Conservation (phyloP, 2,329 filamentous ascomycete species). For the Hortaea werneckii region DNA sequence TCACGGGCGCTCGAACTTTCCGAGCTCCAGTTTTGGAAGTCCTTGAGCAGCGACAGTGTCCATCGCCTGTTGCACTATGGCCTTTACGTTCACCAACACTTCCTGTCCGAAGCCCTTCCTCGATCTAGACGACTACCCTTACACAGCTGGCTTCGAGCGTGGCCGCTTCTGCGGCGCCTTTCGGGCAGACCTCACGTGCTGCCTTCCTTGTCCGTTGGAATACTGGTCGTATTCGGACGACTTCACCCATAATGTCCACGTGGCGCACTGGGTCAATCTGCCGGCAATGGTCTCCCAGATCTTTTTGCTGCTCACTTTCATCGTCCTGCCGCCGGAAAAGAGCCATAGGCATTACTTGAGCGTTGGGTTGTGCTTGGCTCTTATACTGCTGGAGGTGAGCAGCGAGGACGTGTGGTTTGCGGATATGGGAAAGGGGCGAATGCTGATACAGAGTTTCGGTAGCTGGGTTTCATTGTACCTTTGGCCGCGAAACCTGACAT, state of each 20-base stretch:
- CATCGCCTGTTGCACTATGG: too few relatives aligned
- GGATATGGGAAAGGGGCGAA: background rate
- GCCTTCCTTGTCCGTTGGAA: slow-evolving; percentile 77
- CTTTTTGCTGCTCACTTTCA: slow-evolving; percentile 70
- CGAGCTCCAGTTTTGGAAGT: too few relatives aligned
- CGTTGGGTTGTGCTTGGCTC: slow-evolving; percentile 31
- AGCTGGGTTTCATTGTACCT: slow-evolving; percentile 81
- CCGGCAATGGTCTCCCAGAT: slow-evolving; percentile 58
- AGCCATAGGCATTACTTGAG: slow-evolving; percentile 64
- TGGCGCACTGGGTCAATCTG: slow-evolving; percentile 71
- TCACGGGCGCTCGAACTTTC: too few relatives aligned
- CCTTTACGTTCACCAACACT: background rate
- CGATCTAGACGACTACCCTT: slow-evolving; percentile 4
- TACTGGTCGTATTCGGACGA: slow-evolving; percentile 59
- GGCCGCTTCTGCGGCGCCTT: slow-evolving; percentile 44
- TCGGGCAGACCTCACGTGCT: slow-evolving; percentile 53
- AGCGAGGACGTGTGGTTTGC: background rate
- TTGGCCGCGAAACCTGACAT: slow-evolving; percentile 66
- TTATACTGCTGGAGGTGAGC: slow-evolving; percentile 23
- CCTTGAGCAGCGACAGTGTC: too few relatives aligned
- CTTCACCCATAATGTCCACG: slow-evolving; percentile 53
- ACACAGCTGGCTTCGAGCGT: slow-evolving; percentile 3
- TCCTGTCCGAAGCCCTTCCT: slow-evolving; percentile 10
- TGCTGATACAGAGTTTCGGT: background rate
- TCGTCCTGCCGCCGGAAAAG: slow-evolving; percentile 71